Evolutionary conservation across 2,329 filamentous ascomycete genomes (phyloP), one percentile per base, ranked within the genome.

Genomic region (Periglandula ipomoeae): DNA sequence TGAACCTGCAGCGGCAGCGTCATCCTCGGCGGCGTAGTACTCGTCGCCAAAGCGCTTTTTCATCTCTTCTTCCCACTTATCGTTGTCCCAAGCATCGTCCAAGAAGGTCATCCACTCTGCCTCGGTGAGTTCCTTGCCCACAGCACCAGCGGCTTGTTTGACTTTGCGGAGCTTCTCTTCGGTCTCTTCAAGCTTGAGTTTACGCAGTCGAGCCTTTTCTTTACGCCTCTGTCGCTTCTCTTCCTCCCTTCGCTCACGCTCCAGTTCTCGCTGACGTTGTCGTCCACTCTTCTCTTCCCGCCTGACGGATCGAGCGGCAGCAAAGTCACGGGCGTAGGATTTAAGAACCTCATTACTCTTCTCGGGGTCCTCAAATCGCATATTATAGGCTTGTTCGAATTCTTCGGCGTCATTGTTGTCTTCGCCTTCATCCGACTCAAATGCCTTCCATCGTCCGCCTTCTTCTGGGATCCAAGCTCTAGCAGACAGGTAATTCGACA

Each of bases 401-500:
- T 85, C 81, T 40, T 97, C 91, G 23, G 90, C 90, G 26, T 87
- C 82, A 44, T 89, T 74, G 3, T 75, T 88, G 2, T 75, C 88
- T 46, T 95, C 88, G 55, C 93, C 90, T 0, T 96, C 89, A 57
- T 98, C 93, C 0, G 89, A 95, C 61, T 96, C 89, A 50, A 98
- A 86, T 0, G 90, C 87, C 58, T 90, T 75, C 67, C 87, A 89
- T 38, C 78, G 77, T 20, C 79, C 74, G 38, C 73, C 75, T 46
- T 79, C 80, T 9, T 78, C 77, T 0, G 86, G 81, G 6, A 91
- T 78, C 93, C 93, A 98, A 15, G 90, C 91, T 51, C 90, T 82
- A 7, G 90, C 79, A n/a, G 85, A 79, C 78, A 98, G 81, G 70
- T 95, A 98, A 65, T 96, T 95, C 48, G 88, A 91, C n/a, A 98